Base-by-base conservation (phyloP, 192 early-diverging fungal species). In the Gonapodya sp. region DNA sequence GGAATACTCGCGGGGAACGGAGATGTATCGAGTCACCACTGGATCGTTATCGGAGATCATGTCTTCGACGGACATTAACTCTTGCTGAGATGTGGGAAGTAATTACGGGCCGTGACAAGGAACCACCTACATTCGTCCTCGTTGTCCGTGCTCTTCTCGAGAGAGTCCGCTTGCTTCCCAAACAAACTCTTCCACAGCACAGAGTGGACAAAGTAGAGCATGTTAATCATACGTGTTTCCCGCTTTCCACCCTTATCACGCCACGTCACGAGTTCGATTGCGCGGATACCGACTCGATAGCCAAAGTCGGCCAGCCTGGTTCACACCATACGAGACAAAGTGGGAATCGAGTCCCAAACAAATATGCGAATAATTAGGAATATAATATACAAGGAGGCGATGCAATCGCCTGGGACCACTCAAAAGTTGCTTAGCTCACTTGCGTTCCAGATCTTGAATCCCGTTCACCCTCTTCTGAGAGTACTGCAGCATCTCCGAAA, bases 41-140 rank as follows among this genome's bases (percentile, higher is more conserved):
- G 97, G 97, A 73, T 99, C 97, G 82, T 98, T 98, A 84, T 99
- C 98, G n/a, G 93, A 95, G 35, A 99, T 96, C 98, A 99, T 99
- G 83, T 98, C 95, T 96, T 82, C 64, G 14, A 81, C 1, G 33
- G 73, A 77, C 35, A 32, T 35, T 73, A 31, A 34, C 31, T 18
- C 73, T 34, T 75, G 34, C 35, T 36, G 36, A 2, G 31, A 35
- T 1, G 32, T 36, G 0, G 1, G 36, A 30, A 33, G 64, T 0
- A 36, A 77, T 37, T 1, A 81, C 36, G n/a, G n/a, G n/a, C n/a
- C n/a, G n/a, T 83, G 1, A 24, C 73, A 78, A 35, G 34, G 1
- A 2, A 1, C n/a, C 18, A 79, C 86, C 74, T 89, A 95, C 94
- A 99, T 91, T 99, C 97, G 82, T 98, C 97, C 35, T 99, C 96